Conservation (phyloP, 2,329 filamentous ascomycete species). For the Aspergillus arachidicola region DNA sequence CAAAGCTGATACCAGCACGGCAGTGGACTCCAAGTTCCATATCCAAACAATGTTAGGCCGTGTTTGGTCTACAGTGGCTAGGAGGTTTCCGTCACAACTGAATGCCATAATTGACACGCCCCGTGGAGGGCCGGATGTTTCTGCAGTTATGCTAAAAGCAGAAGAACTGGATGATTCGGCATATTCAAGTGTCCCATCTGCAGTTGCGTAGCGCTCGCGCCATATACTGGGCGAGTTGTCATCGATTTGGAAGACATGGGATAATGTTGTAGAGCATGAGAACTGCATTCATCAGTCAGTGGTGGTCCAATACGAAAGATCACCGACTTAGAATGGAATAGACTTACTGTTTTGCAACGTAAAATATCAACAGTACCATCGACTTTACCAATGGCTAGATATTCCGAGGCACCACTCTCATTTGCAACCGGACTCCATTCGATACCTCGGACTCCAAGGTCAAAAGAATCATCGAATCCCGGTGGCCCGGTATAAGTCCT, state of each 20-base stretch:
- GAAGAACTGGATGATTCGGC: constrained; percentile 42
- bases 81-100: constrained; percentile 37
- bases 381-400: constrained; percentile 54
- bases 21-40: constrained; percentile 39
- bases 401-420: constrained; percentile 33
- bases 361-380: constrained; percentile 54
- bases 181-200: constrained; percentile 37
- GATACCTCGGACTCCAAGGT: constrained; percentile 54
- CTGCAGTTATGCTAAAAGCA: constrained; percentile 34
- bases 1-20: constrained; percentile 37
- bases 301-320: not conserved
- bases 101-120: constrained; percentile 46
- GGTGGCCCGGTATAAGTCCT: constrained; percentile 51
- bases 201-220: constrained; percentile 33
- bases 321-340: not conserved
- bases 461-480: constrained; percentile 41
- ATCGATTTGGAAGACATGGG: constrained; percentile 37
- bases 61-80: constrained; percentile 44
- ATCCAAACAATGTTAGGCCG: constrained; percentile 50
- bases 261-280: constrained; percentile 37
- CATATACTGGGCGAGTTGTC: constrained; percentile 36
- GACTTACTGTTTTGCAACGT: constrained; percentile 44
- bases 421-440: constrained; percentile 53
- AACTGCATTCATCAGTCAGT: constrained; percentile 28
- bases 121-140: constrained; percentile 31